phyloP scores from a whole-genome alignment of 2,329 filamentous ascomycete species.

The Pseudogymnoascus sp. region DNA sequence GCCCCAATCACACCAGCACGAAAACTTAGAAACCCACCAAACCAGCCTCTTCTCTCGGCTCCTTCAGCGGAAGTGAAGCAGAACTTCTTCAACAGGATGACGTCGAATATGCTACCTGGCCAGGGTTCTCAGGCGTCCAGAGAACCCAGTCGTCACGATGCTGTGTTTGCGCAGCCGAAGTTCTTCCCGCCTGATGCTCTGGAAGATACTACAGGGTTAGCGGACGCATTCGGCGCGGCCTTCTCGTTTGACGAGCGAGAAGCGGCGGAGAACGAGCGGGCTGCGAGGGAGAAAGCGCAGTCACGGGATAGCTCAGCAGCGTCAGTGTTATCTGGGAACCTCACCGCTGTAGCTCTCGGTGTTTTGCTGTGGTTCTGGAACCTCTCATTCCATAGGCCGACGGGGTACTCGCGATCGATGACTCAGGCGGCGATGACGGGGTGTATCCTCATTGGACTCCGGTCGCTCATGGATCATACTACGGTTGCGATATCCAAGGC shows the following conservation, averaged over 20 bases:
- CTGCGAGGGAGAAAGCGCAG: not conserved
- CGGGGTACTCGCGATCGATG: constrained; percentile 11
- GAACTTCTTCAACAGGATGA: constrained; percentile 39
- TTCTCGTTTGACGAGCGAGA: constrained; percentile 7
- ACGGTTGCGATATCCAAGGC: not conserved
- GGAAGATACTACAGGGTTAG: constrained; percentile 2
- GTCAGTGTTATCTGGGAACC: constrained; percentile 5
- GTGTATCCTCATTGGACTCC: constrained; percentile 10
- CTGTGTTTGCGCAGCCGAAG: constrained; percentile 40
- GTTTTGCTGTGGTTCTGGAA: constrained; percentile 16
- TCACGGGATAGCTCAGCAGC: not conserved
- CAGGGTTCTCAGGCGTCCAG: not conserved
- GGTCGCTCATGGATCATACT: constrained; percentile 15
- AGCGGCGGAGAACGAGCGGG: not conserved
- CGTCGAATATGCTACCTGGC: not conserved
- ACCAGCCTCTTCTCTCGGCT: constrained; percentile 43
- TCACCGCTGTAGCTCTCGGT: constrained; percentile 11
- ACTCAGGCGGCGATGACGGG: constrained; percentile 12
- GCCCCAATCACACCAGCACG: constrained; percentile 60
- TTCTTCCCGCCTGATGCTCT: constrained; percentile 42
- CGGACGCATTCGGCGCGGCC: not conserved
- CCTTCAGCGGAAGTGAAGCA: constrained; percentile 36
- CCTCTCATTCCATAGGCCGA: constrained; percentile 6
- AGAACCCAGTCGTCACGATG: not conserved
- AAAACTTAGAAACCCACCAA: constrained; percentile 52